Base-by-base conservation (phyloP, 2,329 filamentous ascomycete species). In the Aschersonia sp. region DNA sequence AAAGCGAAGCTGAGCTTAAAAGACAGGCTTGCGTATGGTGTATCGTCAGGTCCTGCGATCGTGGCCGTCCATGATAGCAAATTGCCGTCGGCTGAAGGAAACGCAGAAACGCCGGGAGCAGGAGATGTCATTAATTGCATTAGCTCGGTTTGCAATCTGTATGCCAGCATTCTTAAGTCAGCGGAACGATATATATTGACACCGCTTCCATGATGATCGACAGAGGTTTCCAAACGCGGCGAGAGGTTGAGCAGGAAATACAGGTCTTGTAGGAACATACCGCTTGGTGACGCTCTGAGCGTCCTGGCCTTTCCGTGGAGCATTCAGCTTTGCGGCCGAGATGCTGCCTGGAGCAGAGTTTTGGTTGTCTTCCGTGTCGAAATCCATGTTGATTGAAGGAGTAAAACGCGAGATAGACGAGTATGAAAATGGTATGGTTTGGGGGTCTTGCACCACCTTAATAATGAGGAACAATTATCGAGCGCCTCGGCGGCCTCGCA, bases 81-180 rank as follows among this genome's bases (percentile, higher is more conserved):
- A 70, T 96, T 92, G 63, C 87, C 86, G 62, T 94, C 87, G 37
- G 82, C 82, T 50, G 87, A 83, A 31, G 92, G 92, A 65, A 98
- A 98, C 53, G 94, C 94, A 48, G 89, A 95, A 60, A 97, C 82
- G 55, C 92, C 92, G 11, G 89, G 87, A 1, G 90, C 89, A 2
- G 89, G 83, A 42, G 89, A 89, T 58, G 88, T 89, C 92, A 98
- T 97, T 57, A 98, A 81, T 65, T 92, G 84, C 90, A 98, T 97
- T 56, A 98, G 77, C 68, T 98, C 92, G 45, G 89, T 94, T 68
- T 98, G 92, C 49, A 98, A 76, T 59, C 92, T 97, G 60, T 30
- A 8, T 12, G 6, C 30, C 42, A 46, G 30, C 5, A 35, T 4
- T 11, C 4, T 4, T 5, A 3, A 42, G 47, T 51, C 31, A 51